Evolutionary conservation across 345 rosid species (phyloP), one percentile per base, ranked within the genome.

Genomic region (Heritiera littoralis): DNA sequence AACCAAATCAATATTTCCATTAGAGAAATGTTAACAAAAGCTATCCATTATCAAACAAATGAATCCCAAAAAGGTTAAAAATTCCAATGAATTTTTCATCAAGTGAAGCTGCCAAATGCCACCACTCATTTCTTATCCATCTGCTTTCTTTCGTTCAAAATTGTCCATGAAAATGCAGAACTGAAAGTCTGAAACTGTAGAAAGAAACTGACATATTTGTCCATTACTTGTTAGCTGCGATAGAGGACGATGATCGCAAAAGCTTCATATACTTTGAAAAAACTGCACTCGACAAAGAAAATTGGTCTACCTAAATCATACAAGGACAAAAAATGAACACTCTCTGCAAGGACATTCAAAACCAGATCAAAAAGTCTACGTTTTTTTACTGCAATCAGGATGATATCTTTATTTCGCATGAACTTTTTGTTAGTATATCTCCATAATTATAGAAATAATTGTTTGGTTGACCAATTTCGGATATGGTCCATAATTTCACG

Each of bases 121-220:
- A 23, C 67, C 69, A 66, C 69, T 66, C 10, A 48, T 75, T 59
- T 75, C 66, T 76, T 9, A 51, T 70, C 66, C 5, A 15, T 18
- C 5, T 40, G 64, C 61, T 58, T 14, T 45, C 64, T n/a, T 6
- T 77, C 75, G 45, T 35, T 49, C 70, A n/a, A 52, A 13, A 12
- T 28, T 15, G 51, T 58, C 41, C 61, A 14, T 52, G 23, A 20
- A 23, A 52, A 17, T 1, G 17, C 1, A 17, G 45, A 55, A 54
- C 18, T 12, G 8, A 0, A n/a, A n/a, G 28, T 23, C 28, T 23
- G 28, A 59, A 18, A 40, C 55, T 55, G 20, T n/a, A 61, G 43
- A 40, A 74, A 20, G 78, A 75, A 74, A 74, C 56, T 66, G 43
- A 35, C 38, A 5, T 40, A 3, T 43, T 60, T 74, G 59, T 65